Evolutionary conservation across 345 rosid species (phyloP).

Genomic region (Brassica nigra): DNA sequence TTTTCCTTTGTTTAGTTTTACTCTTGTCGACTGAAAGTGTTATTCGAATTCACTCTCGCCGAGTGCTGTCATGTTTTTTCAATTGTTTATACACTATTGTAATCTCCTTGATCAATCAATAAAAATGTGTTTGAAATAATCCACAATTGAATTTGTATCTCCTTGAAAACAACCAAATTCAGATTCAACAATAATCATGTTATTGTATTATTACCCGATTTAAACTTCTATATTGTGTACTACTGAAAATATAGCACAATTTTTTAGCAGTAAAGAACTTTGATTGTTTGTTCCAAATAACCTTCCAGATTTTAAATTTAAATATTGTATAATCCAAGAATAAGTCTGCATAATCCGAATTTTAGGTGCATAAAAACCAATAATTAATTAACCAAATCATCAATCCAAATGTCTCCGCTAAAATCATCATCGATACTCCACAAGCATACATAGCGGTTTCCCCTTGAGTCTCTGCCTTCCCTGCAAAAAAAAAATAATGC

Average conservation of each 20-base stretch:
- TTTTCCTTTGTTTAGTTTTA: too few relatives aligned
- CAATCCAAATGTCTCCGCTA: slow-evolving; percentile 6
- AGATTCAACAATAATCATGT: not conserved
- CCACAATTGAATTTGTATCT: too few relatives aligned
- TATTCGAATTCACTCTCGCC: too few relatives aligned
- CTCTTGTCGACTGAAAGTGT: too few relatives aligned
- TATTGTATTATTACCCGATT: not conserved
- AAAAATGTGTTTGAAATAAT: not conserved
- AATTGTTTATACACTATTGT: too few relatives aligned
- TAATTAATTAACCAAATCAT: slow-evolving; percentile 24
- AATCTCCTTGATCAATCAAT: too few relatives aligned
- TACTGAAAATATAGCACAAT: not conserved
- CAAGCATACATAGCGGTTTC: slow-evolving; percentile 68
- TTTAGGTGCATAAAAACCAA: slow-evolving; percentile 13
- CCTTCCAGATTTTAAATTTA: slow-evolving; percentile 3
- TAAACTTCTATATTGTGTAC: not conserved
- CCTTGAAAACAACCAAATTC: too few relatives aligned
- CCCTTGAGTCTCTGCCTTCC: slow-evolving; percentile 68
- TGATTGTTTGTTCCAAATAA: slow-evolving; percentile 24
- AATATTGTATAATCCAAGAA: slow-evolving; percentile 23
- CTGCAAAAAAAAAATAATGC: slow-evolving; percentile 39
- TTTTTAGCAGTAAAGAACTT: not conserved
- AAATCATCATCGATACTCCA: slow-evolving; percentile 57
- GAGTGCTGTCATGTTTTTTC: too few relatives aligned
- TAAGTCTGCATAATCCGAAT: slow-evolving; percentile 34